phyloP scores from a whole-genome alignment of 805 yeast species.

The Barnettozyma wickerhamii region DNA sequence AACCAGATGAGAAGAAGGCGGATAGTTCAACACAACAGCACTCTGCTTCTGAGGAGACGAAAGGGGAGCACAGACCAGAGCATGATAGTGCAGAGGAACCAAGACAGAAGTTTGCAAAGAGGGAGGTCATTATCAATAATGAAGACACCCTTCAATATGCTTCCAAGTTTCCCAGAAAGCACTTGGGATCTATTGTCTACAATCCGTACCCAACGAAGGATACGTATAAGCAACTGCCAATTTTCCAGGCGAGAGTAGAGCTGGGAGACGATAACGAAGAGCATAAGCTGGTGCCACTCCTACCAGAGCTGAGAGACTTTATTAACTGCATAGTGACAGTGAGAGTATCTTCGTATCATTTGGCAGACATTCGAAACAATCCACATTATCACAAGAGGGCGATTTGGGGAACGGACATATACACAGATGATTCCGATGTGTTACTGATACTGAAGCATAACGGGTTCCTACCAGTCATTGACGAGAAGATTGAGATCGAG shows the following conservation, averaged over 20 bases:
- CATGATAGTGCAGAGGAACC: background rate
- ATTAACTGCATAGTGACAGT: constrained; percentile 36
- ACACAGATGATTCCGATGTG: constrained; percentile 91
- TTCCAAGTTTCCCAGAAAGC: constrained; percentile 37
- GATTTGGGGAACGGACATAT: constrained; percentile 90
- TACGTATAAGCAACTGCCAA: constrained; percentile 24
- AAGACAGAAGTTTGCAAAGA: constrained; percentile 18
- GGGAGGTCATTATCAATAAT: constrained; percentile 32
- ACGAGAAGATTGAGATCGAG: constrained; percentile 19
- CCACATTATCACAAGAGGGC: constrained; percentile 27
- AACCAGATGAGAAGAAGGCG: constrained; percentile 1
- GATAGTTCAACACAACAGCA: background rate
- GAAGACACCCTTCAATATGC: constrained; percentile 37
- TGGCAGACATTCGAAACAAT: constrained; percentile 24
- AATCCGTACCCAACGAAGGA: constrained; percentile 49
- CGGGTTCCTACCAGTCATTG: constrained; percentile 50
- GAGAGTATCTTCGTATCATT: constrained; percentile 24
- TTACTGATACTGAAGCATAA: constrained; percentile 69
- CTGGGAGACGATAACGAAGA: constrained; percentile 1
- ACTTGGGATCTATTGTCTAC: constrained; percentile 56
- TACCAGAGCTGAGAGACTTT: constrained; percentile 33
- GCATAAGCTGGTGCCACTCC: constrained; percentile 20
- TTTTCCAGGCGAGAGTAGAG: constrained; percentile 6
- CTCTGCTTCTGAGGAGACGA: constrained; percentile 1
- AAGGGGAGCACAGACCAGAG: background rate